Evolutionary conservation across 2,329 filamentous ascomycete species (phyloP), one percentile per base, ranked within the genome.

Genomic region (Aspergillus sp.): DNA sequence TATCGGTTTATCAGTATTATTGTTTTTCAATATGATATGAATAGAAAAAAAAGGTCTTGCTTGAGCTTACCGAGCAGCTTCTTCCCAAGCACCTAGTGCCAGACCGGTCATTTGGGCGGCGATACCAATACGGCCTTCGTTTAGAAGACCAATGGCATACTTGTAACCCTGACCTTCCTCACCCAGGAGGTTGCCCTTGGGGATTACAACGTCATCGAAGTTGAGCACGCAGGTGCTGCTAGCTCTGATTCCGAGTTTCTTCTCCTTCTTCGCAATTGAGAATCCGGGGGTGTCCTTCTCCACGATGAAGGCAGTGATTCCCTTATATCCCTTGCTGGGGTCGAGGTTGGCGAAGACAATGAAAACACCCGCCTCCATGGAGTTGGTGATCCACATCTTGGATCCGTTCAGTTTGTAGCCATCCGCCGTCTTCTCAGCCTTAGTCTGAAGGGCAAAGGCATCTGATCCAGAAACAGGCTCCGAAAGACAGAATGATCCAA

Each of bases 311-410:
- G 95, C 95, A 2, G 92, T 93, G 76, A 99, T 99, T 58, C 95
- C 95, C 78, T 93, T 93, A 84, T 99, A 97, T 53, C 92, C 93
- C 80, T 93, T 92, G 79, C 86, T 88, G 0, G 89, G 93, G 73
- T 97, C 89, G 40, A 99, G 82, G 78, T 97, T 99, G 70, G 95
- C 95, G 72, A 99, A 99, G 58, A 99, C 95, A 70, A 99, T 93
- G 80, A 97, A 99, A 80, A 98, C 89, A 59, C 87, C 87, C 19
- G 95, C 90, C 79, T 99, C 95, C 80, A 93, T 88, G 51, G 90
- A 89, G 83, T 99, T 99, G 63, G 95, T 99, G 78, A 99, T 99
- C 95, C 95, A 99, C 95, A 99, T 99, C 85, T 99, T 99, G 76
- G 86, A 87, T 50, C 95, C 95, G 60, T 86, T 90, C 76, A 99